Conservation (phyloP, 768 basidiomycete species). For the Lactarius pseudohatsudake region DNA sequence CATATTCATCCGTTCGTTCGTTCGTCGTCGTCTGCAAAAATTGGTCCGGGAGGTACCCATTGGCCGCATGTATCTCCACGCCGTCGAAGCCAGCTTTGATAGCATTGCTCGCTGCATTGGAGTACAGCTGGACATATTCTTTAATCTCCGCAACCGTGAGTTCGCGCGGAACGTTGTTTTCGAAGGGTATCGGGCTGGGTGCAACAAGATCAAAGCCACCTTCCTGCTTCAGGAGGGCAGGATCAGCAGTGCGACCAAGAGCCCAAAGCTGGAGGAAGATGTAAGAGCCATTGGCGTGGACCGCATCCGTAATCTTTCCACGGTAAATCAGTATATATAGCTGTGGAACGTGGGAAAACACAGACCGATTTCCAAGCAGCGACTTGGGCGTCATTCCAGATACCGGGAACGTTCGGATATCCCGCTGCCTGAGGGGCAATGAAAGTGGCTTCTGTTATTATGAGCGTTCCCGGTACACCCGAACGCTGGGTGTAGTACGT, state of each 20-base stretch:
- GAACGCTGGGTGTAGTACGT: slow-evolving; percentile 54
- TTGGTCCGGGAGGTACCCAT: slow-evolving; percentile 38
- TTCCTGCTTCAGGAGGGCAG: slow-evolving; percentile 39
- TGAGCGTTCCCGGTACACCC: slow-evolving; percentile 48
- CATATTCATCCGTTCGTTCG: slow-evolving; percentile 46
- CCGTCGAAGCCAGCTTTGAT: slow-evolving; percentile 46
- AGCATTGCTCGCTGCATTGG: slow-evolving; percentile 39
- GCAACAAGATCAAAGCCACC: slow-evolving; percentile 32
- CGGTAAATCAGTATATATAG: neutral
- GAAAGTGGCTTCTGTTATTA: slow-evolving; percentile 58
- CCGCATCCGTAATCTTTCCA: slow-evolving; percentile 53
- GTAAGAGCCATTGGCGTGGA: slow-evolving; percentile 53
- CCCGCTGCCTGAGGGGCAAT: slow-evolving; percentile 54
- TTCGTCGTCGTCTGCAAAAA: slow-evolving; percentile 40
- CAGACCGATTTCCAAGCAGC: slow-evolving; percentile 48
- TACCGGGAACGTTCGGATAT: slow-evolving; percentile 53
- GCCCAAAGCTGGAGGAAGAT: slow-evolving; percentile 63
- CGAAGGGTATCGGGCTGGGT: slow-evolving; percentile 39
- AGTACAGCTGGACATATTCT: slow-evolving; percentile 33
- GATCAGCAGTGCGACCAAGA: slow-evolving; percentile 45
- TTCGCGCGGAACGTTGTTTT: slow-evolving; percentile 33
- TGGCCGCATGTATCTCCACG: slow-evolving; percentile 37
- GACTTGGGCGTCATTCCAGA: slow-evolving; percentile 62
- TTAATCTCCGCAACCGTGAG: slow-evolving; percentile 33
- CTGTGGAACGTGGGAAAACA: neutral